These are phyloP conservation scores for Oenanthe javanica DNA, from an alignment of 140 eudicot species.

Conservation along the genomic window DNA sequence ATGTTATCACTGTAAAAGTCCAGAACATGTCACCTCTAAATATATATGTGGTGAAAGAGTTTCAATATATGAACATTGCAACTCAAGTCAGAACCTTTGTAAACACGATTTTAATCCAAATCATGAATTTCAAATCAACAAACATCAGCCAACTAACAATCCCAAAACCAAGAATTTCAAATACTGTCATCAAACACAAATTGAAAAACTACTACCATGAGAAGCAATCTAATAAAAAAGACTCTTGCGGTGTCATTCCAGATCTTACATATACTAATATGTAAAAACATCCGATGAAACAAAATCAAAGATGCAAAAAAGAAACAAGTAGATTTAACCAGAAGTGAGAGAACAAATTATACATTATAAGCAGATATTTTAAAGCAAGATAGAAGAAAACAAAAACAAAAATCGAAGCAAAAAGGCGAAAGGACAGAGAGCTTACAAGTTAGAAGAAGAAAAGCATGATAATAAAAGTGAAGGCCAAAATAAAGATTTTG, in stretches of 20 bases:
- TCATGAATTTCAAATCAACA: too few species aligned
- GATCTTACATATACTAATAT: conserved; percentile 14
- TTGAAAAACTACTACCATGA: too few species aligned
- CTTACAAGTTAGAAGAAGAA: conserved; percentile 16
- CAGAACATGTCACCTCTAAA: neutral
- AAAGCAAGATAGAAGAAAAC: neutral
- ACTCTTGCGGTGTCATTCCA: neutral
- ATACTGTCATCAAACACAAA: neutral
- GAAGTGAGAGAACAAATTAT: neutral
- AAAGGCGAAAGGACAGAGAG: neutral
- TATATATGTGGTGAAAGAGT: neutral
- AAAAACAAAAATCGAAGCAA: neutral
- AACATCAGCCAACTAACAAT: too few species aligned
- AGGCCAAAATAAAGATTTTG: too few species aligned
- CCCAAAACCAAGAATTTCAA: neutral
- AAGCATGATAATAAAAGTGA: conserved; percentile 11
- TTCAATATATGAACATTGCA: neutral
- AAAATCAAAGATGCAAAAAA: neutral
- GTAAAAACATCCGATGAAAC: neutral
- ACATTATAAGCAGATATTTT: neutral
- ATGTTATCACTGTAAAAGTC: neutral
- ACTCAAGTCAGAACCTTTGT: neutral
- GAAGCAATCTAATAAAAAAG: neutral
- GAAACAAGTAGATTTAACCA: neutral
- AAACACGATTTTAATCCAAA: neutral